These are phyloP conservation scores for Tinospora cordifolia DNA, from an alignment of 164 flowering plant species.

Conservation along the genomic window DNA sequence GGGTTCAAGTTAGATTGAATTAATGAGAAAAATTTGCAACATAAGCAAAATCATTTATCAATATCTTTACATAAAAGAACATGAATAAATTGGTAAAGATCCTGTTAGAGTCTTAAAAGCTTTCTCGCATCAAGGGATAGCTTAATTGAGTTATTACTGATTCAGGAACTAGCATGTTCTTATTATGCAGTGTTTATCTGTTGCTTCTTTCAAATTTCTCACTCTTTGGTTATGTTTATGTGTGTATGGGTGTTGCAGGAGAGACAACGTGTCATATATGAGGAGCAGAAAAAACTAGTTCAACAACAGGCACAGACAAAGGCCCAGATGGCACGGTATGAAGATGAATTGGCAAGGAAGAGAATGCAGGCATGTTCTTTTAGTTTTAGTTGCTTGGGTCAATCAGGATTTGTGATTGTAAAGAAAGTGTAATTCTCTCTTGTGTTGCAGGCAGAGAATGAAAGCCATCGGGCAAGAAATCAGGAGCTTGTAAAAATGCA, in stretches of 20 bases:
- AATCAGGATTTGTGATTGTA: not conserved
- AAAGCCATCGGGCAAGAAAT: slow-evolving; percentile 67
- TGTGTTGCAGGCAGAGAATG: slow-evolving; percentile 69
- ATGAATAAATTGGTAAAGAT: too few relatives aligned
- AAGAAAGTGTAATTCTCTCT: not conserved
- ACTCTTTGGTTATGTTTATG: not conserved
- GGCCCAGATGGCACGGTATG: slow-evolving; percentile 80
- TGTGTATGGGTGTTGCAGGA: slow-evolving; percentile 50
- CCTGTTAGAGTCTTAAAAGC: too few relatives aligned
- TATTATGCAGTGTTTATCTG: not conserved
- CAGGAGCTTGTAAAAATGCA: slow-evolving; percentile 89
- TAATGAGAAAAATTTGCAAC: too few relatives aligned
- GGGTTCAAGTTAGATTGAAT: too few relatives aligned
- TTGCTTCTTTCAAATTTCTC: not conserved
- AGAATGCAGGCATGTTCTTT: slow-evolving; percentile 67
- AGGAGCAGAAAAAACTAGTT: slow-evolving; percentile 68
- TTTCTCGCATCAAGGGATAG: too few relatives aligned
- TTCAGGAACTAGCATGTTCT: not conserved
- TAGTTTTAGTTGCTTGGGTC: not conserved
- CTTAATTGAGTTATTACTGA: not conserved
- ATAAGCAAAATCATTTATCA: too few relatives aligned
- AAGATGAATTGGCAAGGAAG: slow-evolving; percentile 87
- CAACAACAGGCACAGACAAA: slow-evolving; percentile 80
- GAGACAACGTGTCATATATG: slow-evolving; percentile 62
- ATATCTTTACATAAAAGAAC: too few relatives aligned